Conservation (phyloP, 192 early-diverging fungal species). For the Coemansia sp. region DNA sequence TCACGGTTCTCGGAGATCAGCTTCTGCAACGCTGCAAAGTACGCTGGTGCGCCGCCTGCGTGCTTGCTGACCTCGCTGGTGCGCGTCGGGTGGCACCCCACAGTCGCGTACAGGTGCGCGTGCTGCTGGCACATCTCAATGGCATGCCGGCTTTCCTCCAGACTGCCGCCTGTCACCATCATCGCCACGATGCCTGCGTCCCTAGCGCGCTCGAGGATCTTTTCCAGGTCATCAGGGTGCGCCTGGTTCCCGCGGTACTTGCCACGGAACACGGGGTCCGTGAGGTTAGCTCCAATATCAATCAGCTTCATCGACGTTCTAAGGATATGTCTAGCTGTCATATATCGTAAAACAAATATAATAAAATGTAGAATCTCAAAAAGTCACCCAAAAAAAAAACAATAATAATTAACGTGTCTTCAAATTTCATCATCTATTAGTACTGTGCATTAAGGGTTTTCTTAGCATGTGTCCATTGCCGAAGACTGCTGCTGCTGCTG, state of each 20-base stretch:
- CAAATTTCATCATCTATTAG: neutral
- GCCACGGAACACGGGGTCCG: slow-evolving; percentile 85
- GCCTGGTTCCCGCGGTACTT: slow-evolving; percentile 76
- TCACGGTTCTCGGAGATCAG: slow-evolving; percentile 40
- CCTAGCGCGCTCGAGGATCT: slow-evolving; percentile 68
- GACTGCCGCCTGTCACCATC: slow-evolving; percentile 79
- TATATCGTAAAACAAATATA: neutral
- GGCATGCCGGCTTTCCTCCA: slow-evolving; percentile 65
- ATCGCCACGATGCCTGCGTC: slow-evolving; percentile 72
- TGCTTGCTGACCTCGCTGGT: slow-evolving; percentile 70
- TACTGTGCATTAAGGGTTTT: neutral
- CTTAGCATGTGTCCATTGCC: slow-evolving; percentile 30
- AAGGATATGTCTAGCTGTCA: neutral
- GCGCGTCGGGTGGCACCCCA: slow-evolving; percentile 86
- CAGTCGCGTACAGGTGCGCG: slow-evolving; percentile 68
- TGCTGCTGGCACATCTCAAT: slow-evolving; percentile 59
- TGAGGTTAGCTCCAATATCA: slow-evolving; percentile 91
- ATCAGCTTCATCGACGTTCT: slow-evolving; percentile 38
- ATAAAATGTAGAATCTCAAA: neutral
- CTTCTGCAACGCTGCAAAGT: slow-evolving; percentile 60
- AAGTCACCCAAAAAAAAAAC: neutral
- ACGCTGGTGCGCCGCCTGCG: slow-evolving; percentile 63
- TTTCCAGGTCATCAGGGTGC: slow-evolving; percentile 71
- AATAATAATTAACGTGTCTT: neutral
- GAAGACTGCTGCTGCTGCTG: neutral